phyloP scores from a whole-genome alignment of 495 filamentous ascomycete species.

The Podospora anserina region DNA sequence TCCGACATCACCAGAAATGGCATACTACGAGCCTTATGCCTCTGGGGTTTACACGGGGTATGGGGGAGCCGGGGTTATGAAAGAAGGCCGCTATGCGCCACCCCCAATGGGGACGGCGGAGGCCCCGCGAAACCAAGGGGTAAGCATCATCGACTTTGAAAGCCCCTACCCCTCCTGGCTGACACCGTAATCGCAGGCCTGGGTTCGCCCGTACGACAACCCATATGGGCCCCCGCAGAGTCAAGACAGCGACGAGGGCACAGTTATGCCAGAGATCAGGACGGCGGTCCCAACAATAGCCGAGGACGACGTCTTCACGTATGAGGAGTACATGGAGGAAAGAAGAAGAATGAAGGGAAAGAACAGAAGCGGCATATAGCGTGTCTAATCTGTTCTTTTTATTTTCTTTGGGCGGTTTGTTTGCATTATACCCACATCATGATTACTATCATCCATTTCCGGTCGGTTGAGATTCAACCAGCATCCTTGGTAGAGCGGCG shows the following conservation, averaged over 20 bases:
- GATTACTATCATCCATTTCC: neutral
- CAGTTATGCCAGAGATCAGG: neutral
- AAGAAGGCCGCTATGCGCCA: conserved; percentile 11
- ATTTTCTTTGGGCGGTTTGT: neutral
- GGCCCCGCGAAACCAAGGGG: conserved; percentile 15
- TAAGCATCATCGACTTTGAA: conserved; percentile 7
- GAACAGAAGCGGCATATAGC: neutral
- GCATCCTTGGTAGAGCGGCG: neutral
- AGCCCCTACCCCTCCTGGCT: neutral
- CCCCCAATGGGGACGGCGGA: conserved; percentile 8
- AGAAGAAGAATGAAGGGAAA: conserved; percentile 5
- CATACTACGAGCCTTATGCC: conserved; percentile 31
- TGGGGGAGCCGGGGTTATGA: conserved; percentile 12
- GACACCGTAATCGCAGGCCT: conserved; percentile 8
- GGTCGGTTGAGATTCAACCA: neutral
- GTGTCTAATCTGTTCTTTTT: neutral
- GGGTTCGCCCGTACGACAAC: conserved; percentile 15
- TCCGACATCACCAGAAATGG: conserved; percentile 16
- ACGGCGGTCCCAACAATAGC: neutral
- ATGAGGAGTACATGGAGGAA: conserved; percentile 8
- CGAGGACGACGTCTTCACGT: neutral
- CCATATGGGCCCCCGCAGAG: conserved; percentile 16
- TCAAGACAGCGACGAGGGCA: conserved; percentile 10
- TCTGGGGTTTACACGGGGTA: conserved; percentile 1
- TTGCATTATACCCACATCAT: neutral